phyloP scores from a whole-genome alignment of 164 flowering plant genomes.

The Sextonia rubra region DNA sequence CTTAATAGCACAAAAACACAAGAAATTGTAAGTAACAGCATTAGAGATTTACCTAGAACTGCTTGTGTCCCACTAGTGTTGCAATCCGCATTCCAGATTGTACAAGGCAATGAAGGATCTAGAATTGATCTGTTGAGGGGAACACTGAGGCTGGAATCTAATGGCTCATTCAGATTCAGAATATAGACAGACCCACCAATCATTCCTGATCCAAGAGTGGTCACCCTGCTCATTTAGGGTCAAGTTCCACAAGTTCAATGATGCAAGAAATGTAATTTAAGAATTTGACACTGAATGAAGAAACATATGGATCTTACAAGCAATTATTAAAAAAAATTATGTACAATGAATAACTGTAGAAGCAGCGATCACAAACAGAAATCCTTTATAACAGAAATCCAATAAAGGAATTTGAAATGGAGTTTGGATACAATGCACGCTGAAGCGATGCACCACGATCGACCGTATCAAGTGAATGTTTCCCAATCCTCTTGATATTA shows the following conservation, averaged over 20 bases:
- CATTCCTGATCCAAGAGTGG: conserved; percentile 69
- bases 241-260: conserved; percentile 33
- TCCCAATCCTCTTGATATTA: conserved; percentile 38
- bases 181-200: conserved; percentile 55
- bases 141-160: conserved; percentile 28
- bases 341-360: neutral
- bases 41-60: conserved; percentile 52
- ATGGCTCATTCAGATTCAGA: conserved; percentile 44
- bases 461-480: conserved; percentile 17
- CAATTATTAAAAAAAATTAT: neutral
- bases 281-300: neutral
- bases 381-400: too few species aligned
- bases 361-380: neutral
- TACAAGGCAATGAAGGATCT: conserved; percentile 41
- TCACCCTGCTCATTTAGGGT: conserved; percentile 52
- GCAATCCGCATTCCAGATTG: conserved; percentile 85
- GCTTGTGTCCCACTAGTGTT: conserved; percentile 38
- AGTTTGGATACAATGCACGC: conserved; percentile 63
- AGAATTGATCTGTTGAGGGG: conserved; percentile 21
- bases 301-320: neutral
- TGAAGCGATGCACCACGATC: conserved; percentile 24
- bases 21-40: neutral
- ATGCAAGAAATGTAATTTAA: conserved; percentile 1
- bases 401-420: neutral
- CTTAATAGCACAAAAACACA: neutral